Evolutionary conservation across 495 filamentous ascomycete genomes (phyloP).

Genomic region (Viridothelium virens): DNA sequence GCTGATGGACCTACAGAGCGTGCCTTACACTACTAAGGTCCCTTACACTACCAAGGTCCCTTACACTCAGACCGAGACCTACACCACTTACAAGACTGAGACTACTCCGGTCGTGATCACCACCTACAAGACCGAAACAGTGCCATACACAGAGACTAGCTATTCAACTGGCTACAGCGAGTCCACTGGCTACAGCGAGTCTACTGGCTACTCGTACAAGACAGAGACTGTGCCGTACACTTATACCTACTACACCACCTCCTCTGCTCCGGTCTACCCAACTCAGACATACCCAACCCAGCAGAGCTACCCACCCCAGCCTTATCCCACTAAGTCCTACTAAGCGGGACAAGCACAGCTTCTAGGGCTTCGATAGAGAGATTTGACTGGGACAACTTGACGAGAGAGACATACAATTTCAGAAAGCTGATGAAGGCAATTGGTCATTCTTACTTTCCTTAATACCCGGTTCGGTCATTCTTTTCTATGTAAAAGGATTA

Average conservation of each 20-base stretch:
- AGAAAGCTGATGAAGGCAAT: background rate
- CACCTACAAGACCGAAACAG: background rate
- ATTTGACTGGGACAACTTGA: too few relatives aligned
- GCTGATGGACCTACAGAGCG: background rate
- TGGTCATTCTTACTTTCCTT: background rate
- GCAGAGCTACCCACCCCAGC: background rate
- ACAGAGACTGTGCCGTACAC: background rate
- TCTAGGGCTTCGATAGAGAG: too few relatives aligned
- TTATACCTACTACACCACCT: background rate
- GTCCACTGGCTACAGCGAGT: too few relatives aligned
- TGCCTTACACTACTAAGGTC: background rate
- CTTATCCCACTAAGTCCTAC: background rate
- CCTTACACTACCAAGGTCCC: slow-evolving; percentile 5
- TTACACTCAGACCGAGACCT: slow-evolving; percentile 4
- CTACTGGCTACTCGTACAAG: background rate
- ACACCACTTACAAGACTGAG: background rate
- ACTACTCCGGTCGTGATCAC: background rate
- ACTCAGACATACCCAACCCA: background rate
- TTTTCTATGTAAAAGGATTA: background rate
- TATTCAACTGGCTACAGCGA: too few relatives aligned
- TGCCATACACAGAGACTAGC: background rate
- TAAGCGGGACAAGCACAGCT: background rate
- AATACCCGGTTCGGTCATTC: background rate
- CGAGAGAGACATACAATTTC: background rate
- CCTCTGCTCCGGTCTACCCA: background rate